A percentile compares a stretch with the other conserved stretches of the same genome.
Evolutionary conservation across 2,329 filamentous ascomycete species (phyloP).

Genomic region (Hymenotorrendiella dingleyae): DNA sequence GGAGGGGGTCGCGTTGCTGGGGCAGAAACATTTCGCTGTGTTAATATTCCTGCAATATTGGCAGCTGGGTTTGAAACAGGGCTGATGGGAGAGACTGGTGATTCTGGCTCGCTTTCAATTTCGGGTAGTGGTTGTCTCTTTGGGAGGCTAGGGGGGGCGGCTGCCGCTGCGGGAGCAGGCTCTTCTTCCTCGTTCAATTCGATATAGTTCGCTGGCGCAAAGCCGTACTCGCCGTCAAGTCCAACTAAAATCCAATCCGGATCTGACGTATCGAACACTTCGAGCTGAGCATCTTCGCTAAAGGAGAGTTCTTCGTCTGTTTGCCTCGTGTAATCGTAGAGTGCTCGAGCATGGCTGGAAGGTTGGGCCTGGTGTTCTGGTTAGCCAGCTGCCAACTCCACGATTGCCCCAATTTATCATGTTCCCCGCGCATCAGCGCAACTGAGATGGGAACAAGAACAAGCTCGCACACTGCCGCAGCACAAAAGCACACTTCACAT

Average conservation of each 20-base stretch:
- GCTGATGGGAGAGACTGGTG: conserved; percentile 21
- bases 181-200: conserved; percentile 49
- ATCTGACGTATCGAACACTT: conserved; percentile 85
- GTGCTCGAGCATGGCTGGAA: conserved; percentile 69
- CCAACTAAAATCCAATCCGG: conserved; percentile 96
- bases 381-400: conserved; percentile 14
- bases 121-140: conserved; percentile 33
- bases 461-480: no score
- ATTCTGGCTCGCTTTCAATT: conserved; percentile 22
- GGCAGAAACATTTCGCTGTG: conserved; percentile 19
- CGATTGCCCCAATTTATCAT: not conserved
- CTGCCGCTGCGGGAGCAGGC: conserved; percentile 16
- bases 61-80: conserved; percentile 26
- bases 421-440: not conserved
- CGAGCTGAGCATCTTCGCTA: conserved; percentile 74
- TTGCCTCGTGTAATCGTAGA: conserved; percentile 97
- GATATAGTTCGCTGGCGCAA: conserved; percentile 94
- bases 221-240: conserved; percentile 78
- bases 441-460: no score
- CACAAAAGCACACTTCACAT: no score
- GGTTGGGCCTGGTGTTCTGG: conserved; percentile 50
- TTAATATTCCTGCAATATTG: conserved; percentile 38
- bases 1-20: conserved; percentile 42
- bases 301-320: conserved; percentile 98
- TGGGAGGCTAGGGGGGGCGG: conserved; percentile 30